A percentile compares a stretch with the other conserved stretches of the same genome.
These are phyloP conservation scores for Myochromella boudieri DNA, from an alignment of 768 basidiomycete species.

Conservation along the genomic window DNA sequence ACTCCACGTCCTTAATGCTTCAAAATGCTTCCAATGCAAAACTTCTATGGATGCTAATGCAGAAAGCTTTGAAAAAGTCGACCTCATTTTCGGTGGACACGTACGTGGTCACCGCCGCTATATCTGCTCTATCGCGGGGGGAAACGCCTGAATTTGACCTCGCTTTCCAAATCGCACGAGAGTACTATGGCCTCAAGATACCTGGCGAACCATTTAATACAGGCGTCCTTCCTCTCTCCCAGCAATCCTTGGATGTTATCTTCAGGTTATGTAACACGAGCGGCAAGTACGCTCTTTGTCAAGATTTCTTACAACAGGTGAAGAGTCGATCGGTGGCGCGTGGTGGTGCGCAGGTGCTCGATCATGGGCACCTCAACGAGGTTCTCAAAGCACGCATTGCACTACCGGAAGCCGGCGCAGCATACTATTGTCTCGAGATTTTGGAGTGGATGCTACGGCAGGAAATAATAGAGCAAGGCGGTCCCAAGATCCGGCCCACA, in stretches of 20 bases:
- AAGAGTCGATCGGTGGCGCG: conserved; percentile 43
- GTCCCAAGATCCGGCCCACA: conserved; percentile 47
- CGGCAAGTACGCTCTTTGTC: conserved; percentile 43
- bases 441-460: conserved; percentile 72
- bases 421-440: conserved; percentile 51
- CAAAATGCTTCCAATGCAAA: conserved; percentile 66
- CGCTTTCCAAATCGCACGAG: conserved; percentile 60
- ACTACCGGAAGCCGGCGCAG: conserved; percentile 35
- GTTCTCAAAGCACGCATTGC: conserved; percentile 56
- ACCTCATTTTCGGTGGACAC: conserved; percentile 52
- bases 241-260: conserved; percentile 50
- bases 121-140: conserved; percentile 58
- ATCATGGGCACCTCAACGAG: conserved; percentile 58
- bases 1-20: conserved; percentile 18
- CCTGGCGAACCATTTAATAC: conserved; percentile 40
- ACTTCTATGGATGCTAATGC: conserved; percentile 67
- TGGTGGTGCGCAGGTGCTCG: conserved; percentile 42
- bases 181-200: conserved; percentile 60
- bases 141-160: conserved; percentile 59
- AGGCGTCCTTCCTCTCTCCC: conserved; percentile 40
- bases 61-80: conserved; percentile 47
- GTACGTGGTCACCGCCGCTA: conserved; percentile 47
- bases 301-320: conserved; percentile 60
- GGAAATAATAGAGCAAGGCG: conserved; percentile 43
- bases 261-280: conserved; percentile 56